Base-by-base conservation (phyloP, 495 filamentous ascomycete species). In the Diplogelasinospora grovesii region DNA sequence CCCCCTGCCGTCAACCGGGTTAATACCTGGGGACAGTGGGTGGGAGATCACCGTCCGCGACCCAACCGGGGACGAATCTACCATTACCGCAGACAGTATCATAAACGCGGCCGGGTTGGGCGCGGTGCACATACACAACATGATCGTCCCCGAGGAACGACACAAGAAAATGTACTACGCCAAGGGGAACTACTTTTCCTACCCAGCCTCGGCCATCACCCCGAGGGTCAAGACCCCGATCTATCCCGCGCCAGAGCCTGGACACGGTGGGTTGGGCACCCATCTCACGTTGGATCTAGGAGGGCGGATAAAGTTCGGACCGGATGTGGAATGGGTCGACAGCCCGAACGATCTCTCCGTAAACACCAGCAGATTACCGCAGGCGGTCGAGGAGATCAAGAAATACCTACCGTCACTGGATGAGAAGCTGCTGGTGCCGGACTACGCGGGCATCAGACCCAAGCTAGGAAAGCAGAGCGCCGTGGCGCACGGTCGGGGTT, bases 141-240 rank as follows among this genome's bases (percentile, higher is more conserved):
- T 86, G 69, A 74, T 98, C 20, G 72, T 90, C 1, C 84, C 86
- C 0, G 21, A 52, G 0, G 65, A 63, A 4, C 64, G 76, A 0
- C 78, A 79, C 36, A 59, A 66, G 11, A 74, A 61, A 9, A 74
- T 86, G 3, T 83, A 75, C 61, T 98, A 84, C 64, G 92, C 90
- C 20, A 98, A 97, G 66, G 92, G 92, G 0, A 89, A 86, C 8
- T 98, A 98, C 66, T 96, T 90, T 66, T 86, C 85, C 22, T 95
- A 95, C 65, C 60, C 71, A 2, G 64, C 77, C 0, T 74, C 81
- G 3, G n/a, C n/a, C n/a, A n/a, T n/a, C n/a, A 50, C 47, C 0
- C 89, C 87, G 4, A 69, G 65, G 10, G 82, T 93, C 2, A 65
- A 58, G 6, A 90, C 83, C 1, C 75, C 97, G 3, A 64, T 98